phyloP scores from a whole-genome alignment of 306 rosid genomes.

The Lablab purpureus region DNA sequence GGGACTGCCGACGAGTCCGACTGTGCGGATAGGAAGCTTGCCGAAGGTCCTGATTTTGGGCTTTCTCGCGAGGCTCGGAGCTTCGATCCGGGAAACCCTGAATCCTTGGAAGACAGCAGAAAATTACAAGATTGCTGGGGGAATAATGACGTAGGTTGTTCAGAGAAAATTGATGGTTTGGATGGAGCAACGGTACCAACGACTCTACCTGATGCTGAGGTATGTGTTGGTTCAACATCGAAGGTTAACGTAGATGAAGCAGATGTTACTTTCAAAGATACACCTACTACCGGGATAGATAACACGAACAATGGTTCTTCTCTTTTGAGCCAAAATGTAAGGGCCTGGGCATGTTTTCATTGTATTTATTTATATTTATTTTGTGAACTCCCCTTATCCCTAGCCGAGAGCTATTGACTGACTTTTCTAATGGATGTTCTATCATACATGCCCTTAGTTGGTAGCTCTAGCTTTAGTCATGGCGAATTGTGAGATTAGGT shows the following conservation, averaged over 20 bases:
- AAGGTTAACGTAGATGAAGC: constrained; percentile 27
- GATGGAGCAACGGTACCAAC: constrained; percentile 28
- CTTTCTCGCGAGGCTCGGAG: constrained; percentile 24
- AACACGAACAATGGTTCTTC: constrained; percentile 15
- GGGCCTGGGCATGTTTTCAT: constrained; percentile 3
- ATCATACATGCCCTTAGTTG: too few species aligned
- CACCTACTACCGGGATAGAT: neutral
- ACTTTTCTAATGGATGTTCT: too few species aligned
- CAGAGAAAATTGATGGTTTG: constrained; percentile 16
- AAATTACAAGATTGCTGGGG: constrained; percentile 9
- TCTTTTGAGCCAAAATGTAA: constrained; percentile 54
- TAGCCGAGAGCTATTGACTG: too few species aligned
- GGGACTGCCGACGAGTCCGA: neutral
- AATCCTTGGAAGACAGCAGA: neutral
- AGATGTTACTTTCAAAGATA: neutral
- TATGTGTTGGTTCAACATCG: neutral
- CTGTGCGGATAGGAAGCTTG: neutral
- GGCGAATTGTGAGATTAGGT: too few species aligned
- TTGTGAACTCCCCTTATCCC: too few species aligned
- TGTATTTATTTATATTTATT: neutral
- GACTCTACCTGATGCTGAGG: constrained; percentile 54
- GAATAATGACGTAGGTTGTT: neutral
- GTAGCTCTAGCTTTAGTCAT: too few species aligned
- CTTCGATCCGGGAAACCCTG: neutral
- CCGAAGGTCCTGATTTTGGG: constrained; percentile 17